phyloP scores from a whole-genome alignment of 2,329 filamentous ascomycete species.

The Fusarium sp. region DNA sequence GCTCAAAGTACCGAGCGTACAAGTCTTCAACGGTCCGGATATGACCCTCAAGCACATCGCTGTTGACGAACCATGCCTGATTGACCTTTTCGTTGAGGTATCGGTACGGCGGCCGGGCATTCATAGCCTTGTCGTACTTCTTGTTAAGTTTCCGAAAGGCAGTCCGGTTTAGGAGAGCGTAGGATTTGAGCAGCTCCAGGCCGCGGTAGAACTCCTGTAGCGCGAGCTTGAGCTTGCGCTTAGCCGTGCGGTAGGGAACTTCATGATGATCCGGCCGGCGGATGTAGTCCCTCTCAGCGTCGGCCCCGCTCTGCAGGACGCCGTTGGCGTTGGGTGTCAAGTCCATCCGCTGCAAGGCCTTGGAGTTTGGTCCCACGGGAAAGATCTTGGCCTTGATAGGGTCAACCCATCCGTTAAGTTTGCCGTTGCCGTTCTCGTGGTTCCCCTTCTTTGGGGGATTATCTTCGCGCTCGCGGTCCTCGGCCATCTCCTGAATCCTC shows the following conservation, averaged over 20 bases:
- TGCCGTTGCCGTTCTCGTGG: conserved; percentile 43
- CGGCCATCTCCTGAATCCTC: conserved; percentile 77
- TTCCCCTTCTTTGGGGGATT: conserved; percentile 32
- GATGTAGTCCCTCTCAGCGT: conserved; percentile 62
- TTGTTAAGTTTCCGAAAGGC: conserved; percentile 98
- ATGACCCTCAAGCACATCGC: conserved; percentile 83
- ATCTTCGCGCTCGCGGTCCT: conserved; percentile 51
- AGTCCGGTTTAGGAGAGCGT: conserved; percentile 88
- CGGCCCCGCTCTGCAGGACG: conserved; percentile 47
- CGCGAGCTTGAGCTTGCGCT: conserved; percentile 90
- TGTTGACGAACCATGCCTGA: conserved; percentile 90
- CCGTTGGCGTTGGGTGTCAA: conserved; percentile 59
- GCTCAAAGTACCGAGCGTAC: conserved; percentile 94
- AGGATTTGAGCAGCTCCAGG: conserved; percentile 91
- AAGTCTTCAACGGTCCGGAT: conserved; percentile 88
- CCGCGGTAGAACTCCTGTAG: conserved; percentile 94
- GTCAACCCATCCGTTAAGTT: conserved; percentile 58
- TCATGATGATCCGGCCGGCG: conserved; percentile 61
- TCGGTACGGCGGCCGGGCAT: conserved; percentile 79
- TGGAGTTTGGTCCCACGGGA: conserved; percentile 70
- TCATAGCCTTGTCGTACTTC: conserved; percentile 94
- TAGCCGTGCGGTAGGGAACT: conserved; percentile 88
- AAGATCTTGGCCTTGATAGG: conserved; percentile 67
- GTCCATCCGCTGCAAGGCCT: conserved; percentile 67
- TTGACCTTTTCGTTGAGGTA: conserved; percentile 95